Evolutionary conservation across 2,329 filamentous ascomycete genomes (phyloP).

Genomic region (Arthrinium phaeospermum): DNA sequence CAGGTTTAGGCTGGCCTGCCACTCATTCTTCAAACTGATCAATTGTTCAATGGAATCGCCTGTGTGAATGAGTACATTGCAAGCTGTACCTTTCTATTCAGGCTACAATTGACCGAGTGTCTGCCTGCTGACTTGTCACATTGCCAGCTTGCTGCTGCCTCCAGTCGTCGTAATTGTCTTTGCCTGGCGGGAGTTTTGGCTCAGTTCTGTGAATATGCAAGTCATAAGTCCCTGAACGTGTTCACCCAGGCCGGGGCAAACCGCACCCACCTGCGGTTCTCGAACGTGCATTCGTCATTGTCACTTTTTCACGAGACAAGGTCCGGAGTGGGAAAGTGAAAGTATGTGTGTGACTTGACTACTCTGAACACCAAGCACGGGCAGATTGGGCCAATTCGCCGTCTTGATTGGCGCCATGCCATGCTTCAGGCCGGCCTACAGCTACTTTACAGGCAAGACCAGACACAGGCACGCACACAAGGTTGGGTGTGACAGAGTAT

Average conservation of each 20-base stretch:
- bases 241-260: background rate
- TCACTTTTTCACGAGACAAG: constrained; percentile 1
- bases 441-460: background rate
- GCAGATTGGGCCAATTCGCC: constrained; percentile 11
- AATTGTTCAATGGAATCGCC: background rate
- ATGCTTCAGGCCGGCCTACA: constrained; percentile 4
- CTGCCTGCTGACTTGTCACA: constrained; percentile 1
- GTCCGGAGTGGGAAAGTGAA: background rate
- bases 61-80: background rate
- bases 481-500: constrained; percentile 8
- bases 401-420: constrained; percentile 9
- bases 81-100: background rate
- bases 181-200: background rate
- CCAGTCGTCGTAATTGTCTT: background rate
- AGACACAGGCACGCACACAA: background rate
- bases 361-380: too few relatives aligned
- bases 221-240: constrained; percentile 1
- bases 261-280: background rate
- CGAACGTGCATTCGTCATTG: background rate
- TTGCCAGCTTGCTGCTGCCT: background rate
- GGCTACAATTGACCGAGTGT: background rate
- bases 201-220: background rate
- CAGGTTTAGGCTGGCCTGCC: background rate
- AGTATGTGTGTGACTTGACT: background rate
- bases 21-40: background rate